Evolutionary conservation across 129 eudicot species (phyloP), one percentile per base, ranked within the genome.

Genomic region (Tanacetum coccineum): DNA sequence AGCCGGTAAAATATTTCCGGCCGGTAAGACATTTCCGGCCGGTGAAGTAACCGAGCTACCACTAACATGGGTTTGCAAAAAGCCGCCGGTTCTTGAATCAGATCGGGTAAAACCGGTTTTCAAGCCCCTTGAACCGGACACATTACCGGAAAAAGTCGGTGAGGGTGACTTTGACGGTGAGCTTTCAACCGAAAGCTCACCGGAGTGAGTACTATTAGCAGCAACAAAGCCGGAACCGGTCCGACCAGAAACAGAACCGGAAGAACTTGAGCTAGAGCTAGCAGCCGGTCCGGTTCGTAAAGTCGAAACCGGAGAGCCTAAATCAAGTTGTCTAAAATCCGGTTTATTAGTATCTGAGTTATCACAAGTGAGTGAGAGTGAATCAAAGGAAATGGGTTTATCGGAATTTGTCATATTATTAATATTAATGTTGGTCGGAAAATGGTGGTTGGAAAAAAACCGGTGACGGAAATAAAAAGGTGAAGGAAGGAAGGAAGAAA

Each of bases 251-350:
- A 78, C 79, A 48, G 99, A 93, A 70, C 96, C 99, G 55, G 96
- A 89, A 0, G 96, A 88, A 48, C 96, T 87, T 0, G 99, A 93
- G 28, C 87, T 81, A 20, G 83, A 82, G 25, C 75, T 68, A 19
- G 80, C 75, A 1, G 70, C 26, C 19, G 74, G 75, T 62, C 70
- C 69, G 4, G 81, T 56, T 1, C 87, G 71, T 28, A 91, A 75
- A 1, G 98, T 85, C 0, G 98, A 87, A 50, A 91, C 80, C 44
- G 98, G 98, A 1, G 98, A 91, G 4, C 96, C 95, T 70, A 85
- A 90, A 85, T 85, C 83, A 62, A 91, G 96, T 64, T 87, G 91
- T 32, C 83, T 79, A 64, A 80, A 87, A 65, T 91, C 97, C 26
- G 98, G 98, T 74, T 92, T 91, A 65, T 87, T 83, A 13, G 52